phyloP scores from a whole-genome alignment of 2,329 filamentous ascomycete genomes.

The Trichophyton schoenleinii region DNA sequence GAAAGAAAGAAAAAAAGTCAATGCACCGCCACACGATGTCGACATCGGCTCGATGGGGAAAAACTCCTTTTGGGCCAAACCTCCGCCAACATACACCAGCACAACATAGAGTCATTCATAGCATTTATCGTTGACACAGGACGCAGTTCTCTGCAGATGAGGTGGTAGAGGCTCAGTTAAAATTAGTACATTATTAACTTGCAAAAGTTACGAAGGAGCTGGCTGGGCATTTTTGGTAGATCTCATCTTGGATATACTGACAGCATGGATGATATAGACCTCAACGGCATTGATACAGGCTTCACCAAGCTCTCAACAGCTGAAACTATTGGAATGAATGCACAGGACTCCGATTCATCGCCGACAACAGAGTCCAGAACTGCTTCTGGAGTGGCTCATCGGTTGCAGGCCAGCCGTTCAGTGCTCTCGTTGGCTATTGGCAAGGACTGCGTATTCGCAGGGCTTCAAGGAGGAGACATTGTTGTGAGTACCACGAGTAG shows the following conservation, averaged over 20 bases:
- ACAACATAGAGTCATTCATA: neutral
- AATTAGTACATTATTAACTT: neutral
- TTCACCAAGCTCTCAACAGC: neutral
- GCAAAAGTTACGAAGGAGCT: neutral
- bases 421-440: constrained; percentile 68
- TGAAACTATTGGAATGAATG: neutral
- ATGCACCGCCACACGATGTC: constrained; percentile 4
- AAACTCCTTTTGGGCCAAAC: neutral
- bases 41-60: neutral
- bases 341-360: neutral
- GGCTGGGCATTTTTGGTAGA: neutral
- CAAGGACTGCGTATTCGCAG: constrained; percentile 71
- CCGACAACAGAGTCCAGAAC: neutral
- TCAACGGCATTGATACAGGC: neutral
- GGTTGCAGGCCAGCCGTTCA: constrained; percentile 30
- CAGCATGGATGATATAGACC: neutral
- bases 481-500: constrained; percentile 39
- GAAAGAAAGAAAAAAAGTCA: neutral
- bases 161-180: no score
- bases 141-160: neutral
- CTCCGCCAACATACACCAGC: neutral
- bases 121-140: neutral
- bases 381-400: constrained; percentile 24
- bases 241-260: neutral
- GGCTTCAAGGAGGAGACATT: constrained; percentile 87